These are phyloP conservation scores for Cladosporium oxysporum DNA, from an alignment of 2,329 filamentous ascomycete species.

Conservation along the genomic window DNA sequence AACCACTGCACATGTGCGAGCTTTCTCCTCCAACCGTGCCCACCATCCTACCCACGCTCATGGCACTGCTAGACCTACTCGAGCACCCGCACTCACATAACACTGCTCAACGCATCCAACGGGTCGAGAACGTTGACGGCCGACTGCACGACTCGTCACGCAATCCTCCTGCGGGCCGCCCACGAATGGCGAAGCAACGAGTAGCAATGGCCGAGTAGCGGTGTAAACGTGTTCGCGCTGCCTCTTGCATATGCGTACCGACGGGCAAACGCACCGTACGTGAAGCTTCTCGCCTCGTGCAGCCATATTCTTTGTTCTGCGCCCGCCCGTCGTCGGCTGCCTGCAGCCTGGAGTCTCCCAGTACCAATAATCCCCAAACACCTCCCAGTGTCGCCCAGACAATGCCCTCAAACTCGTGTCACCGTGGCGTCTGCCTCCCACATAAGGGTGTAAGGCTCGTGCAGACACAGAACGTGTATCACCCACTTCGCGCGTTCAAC, in stretches of 20 bases:
- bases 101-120: neutral
- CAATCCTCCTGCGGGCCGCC: conserved; percentile 10
- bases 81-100: neutral
- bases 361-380: neutral
- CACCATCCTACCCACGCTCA: neutral
- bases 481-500: conserved; percentile 12
- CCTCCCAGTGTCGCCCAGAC: neutral
- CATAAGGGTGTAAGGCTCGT: neutral
- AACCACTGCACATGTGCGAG: neutral
- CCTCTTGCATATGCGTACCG: neutral
- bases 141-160: conserved; percentile 17
- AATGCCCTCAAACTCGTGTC: neutral
- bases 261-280: neutral
- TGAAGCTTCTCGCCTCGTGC: neutral
- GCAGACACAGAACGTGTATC: neutral
- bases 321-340: neutral
- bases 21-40: neutral
- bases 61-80: neutral
- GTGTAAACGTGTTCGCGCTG: neutral
- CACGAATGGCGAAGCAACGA: neutral
- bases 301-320: neutral
- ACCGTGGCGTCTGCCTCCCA: conserved; percentile 1
- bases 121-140: neutral
- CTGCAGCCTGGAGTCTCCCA: neutral
- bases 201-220: conserved; percentile 9